Percentiles rank a stretch among this genome's conserved stretches.
phyloP scores from a whole-genome alignment of 768 basidiomycete genomes.

The Leccinum boreale region DNA sequence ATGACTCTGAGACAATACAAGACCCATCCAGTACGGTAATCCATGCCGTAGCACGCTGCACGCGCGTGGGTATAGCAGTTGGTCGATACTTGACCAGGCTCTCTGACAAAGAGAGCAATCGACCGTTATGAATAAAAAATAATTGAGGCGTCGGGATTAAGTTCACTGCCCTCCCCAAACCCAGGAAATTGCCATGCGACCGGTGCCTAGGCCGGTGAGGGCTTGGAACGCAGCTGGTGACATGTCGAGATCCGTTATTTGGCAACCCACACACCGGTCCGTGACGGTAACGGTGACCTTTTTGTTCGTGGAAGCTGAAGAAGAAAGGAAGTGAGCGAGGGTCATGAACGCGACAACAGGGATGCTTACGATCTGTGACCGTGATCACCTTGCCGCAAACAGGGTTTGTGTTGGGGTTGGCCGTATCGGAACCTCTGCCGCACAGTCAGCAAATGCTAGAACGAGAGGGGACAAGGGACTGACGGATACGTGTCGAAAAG shows the following conservation, averaged over 20 bases:
- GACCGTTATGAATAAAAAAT: constrained; percentile 29
- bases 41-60: constrained; percentile 22
- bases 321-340: constrained; percentile 10
- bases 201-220: constrained; percentile 43
- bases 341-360: background rate
- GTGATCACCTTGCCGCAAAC: constrained; percentile 53
- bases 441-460: background rate
- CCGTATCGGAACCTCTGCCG: constrained; percentile 49
- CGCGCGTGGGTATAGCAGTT: constrained; percentile 16
- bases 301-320: constrained; percentile 35
- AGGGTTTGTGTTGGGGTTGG: constrained; percentile 74
- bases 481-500: constrained; percentile 38
- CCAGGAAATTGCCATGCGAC: constrained; percentile 59
- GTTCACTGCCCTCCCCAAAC: constrained; percentile 28
- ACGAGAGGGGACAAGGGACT: constrained; percentile 2
- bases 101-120: constrained; percentile 27
- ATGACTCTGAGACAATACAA: constrained; percentile 5
- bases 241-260: constrained; percentile 54
- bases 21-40: constrained; percentile 31
- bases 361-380: constrained; percentile 42
- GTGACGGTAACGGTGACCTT: constrained; percentile 48
- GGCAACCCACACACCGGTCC: constrained; percentile 65
- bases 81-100: constrained; percentile 20
- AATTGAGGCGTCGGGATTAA: constrained; percentile 9
- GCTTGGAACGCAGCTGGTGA: constrained; percentile 53